A percentile compares a stretch with the other conserved stretches of the same genome.
phyloP scores from a whole-genome alignment of 2,329 filamentous ascomycete species.

The Polychaeton citri region DNA sequence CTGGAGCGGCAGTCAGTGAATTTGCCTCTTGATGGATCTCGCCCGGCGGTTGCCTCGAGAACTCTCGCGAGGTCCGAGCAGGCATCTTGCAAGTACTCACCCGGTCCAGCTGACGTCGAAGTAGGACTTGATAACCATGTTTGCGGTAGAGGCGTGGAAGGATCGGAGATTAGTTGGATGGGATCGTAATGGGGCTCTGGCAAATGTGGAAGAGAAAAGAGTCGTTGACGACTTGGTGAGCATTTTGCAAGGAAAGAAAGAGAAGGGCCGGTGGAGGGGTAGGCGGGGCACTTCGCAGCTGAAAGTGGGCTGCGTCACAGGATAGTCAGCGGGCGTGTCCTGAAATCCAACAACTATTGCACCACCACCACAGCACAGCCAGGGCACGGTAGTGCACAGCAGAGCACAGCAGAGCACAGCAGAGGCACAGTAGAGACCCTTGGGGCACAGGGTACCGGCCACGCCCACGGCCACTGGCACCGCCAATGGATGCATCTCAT shows the following conservation, averaged over 20 bases:
- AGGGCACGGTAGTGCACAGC: too few species aligned
- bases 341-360: too few species aligned
- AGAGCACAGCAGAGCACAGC: too few species aligned
- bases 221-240: conserved; percentile 8
- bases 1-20: conserved; percentile 33
- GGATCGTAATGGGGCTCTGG: conserved; percentile 16
- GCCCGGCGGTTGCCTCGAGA: too few species aligned
- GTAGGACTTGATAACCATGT: conserved; percentile 64
- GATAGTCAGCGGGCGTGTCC: not conserved
- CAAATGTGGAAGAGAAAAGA: conserved; percentile 2
- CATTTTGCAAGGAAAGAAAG: conserved; percentile 6
- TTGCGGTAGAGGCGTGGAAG: conserved; percentile 53
- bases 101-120: conserved; percentile 26
- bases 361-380: too few species aligned
- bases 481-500: too few species aligned
- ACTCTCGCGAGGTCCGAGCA: too few species aligned
- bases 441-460: too few species aligned
- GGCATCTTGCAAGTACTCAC: not conserved
- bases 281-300: not conserved
- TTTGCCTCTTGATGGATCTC: not conserved
- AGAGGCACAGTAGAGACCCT: too few species aligned
- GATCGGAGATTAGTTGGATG: conserved; percentile 31
- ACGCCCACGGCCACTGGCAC: too few species aligned
- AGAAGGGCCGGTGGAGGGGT: not conserved
- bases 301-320: conserved; percentile 1